Percentiles rank a stretch among this genome's conserved stretches.
phyloP scores from a whole-genome alignment of 1,284 basidiomycete species.

The Sanghuangporus sanghuang region DNA sequence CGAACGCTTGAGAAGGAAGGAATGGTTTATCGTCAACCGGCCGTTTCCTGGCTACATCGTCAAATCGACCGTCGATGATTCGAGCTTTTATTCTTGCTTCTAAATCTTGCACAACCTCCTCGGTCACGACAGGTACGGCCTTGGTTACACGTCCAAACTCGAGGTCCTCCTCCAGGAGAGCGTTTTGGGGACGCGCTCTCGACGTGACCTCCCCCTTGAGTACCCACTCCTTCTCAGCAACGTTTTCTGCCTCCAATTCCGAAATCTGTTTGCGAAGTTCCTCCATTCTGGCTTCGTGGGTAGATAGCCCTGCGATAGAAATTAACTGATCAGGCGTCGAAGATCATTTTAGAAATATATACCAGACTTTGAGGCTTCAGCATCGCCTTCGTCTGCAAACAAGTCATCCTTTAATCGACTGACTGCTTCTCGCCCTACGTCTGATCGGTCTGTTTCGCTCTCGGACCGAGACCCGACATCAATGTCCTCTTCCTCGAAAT shows the following conservation, averaged over 20 bases:
- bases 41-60: constrained; percentile 85
- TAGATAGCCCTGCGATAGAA: constrained; percentile 37
- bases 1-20: constrained; percentile 85
- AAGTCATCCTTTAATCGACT: constrained; percentile 61
- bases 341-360: constrained; percentile 6
- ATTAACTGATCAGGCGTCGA: background rate
- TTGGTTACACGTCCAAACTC: constrained; percentile 93
- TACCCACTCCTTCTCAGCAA: constrained; percentile 80
- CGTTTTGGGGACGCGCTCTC: constrained; percentile 83
- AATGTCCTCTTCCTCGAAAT: constrained; percentile 20
- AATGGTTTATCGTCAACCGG: constrained; percentile 82
- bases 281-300: constrained; percentile 59
- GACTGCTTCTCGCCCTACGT: constrained; percentile 38
- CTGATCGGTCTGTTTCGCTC: constrained; percentile 20
- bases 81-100: constrained; percentile 92
- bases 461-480: constrained; percentile 22
- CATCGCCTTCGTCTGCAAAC: constrained; percentile 56
- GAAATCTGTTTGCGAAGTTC: constrained; percentile 64
- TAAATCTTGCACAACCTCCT: constrained; percentile 77
- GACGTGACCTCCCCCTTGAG: constrained; percentile 88
- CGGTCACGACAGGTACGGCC: constrained; percentile 84
- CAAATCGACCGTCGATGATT: constrained; percentile 83
- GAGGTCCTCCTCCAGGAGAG: constrained; percentile 89
- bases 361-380: constrained; percentile 33
- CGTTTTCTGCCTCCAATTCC: constrained; percentile 65